Evolutionary conservation across 371 early-diverging fungal genomes (phyloP).

Genomic region (Actinomortierella ambigua): DNA sequence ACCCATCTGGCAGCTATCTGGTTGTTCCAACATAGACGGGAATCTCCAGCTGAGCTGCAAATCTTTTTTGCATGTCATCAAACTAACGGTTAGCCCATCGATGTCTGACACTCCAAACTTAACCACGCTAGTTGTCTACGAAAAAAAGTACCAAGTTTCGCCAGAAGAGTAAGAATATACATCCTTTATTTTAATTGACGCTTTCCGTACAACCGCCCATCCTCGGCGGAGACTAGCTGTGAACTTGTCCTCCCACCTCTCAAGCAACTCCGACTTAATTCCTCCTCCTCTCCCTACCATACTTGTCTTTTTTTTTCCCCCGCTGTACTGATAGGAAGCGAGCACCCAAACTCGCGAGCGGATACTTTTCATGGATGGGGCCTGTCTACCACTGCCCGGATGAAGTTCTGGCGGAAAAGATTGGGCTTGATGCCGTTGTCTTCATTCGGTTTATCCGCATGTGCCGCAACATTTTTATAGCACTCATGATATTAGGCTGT

Average conservation of each 20-base stretch:
- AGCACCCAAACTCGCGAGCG: conserved; percentile 63
- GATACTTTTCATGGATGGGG: conserved; percentile 69
- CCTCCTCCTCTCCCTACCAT: background rate
- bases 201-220: too few relatives aligned
- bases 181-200: too few relatives aligned
- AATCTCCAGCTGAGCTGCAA: too few relatives aligned
- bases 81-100: too few relatives aligned
- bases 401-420: conserved; percentile 60
- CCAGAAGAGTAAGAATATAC: background rate
- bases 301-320: background rate
- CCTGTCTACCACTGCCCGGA: conserved; percentile 68
- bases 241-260: too few relatives aligned
- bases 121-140: background rate
- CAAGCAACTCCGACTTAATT: too few relatives aligned
- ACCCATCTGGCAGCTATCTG: background rate
- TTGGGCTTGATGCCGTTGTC: conserved; percentile 80
- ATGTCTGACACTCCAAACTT: background rate
- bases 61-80: background rate
- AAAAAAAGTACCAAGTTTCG: conserved; percentile 1
- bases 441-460: conserved; percentile 77
- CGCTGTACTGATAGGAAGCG: conserved; percentile 53
- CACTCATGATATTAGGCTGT: conserved; percentile 63
- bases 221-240: too few relatives aligned
- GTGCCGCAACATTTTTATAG: conserved; percentile 60
- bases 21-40: background rate